phyloP scores from a whole-genome alignment of 352 stramenopile genomes.

The Phytopythium litorale region DNA sequence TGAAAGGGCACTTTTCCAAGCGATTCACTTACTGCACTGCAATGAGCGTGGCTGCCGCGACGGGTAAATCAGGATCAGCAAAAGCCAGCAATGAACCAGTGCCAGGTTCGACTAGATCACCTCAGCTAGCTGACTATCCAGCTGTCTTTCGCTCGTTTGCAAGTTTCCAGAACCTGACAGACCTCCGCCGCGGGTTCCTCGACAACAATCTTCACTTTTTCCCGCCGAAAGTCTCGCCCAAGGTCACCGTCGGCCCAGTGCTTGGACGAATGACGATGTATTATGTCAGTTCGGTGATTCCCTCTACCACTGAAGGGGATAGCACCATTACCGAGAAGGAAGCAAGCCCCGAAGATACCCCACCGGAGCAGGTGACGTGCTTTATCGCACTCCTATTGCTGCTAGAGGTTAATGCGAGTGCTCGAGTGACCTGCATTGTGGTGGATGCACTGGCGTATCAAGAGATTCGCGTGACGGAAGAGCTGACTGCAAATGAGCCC shows the following conservation, averaged over 20 bases:
- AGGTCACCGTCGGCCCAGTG: constrained; percentile 48
- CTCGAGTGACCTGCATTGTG: constrained; percentile 51
- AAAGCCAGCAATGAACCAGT: neutral
- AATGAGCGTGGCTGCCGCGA: neutral
- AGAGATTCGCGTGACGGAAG: constrained; percentile 30
- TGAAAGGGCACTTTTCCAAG: constrained; percentile 70
- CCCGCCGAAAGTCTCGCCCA: constrained; percentile 32
- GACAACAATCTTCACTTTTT: constrained; percentile 57
- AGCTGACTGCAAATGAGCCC: constrained; percentile 29
- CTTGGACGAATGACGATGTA: constrained; percentile 36
- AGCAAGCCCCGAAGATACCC: constrained; percentile 5
- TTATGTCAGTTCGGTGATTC: neutral
- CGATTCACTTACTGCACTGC: constrained; percentile 56
- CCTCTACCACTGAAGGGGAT: constrained; percentile 9
- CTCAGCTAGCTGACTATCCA: neutral
- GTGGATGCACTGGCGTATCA: constrained; percentile 58
- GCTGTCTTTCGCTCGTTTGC: constrained; percentile 30
- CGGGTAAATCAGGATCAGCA: neutral
- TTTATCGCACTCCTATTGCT: constrained; percentile 44
- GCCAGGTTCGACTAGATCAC: neutral
- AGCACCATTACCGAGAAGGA: neutral
- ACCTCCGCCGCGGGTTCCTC: constrained; percentile 46
- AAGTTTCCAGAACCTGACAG: constrained; percentile 54
- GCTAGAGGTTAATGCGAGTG: constrained; percentile 56
- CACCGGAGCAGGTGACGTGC: constrained; percentile 10